A percentile compares a stretch with the other conserved stretches of the same genome.
These are phyloP conservation scores for Chlamydomonas sphaeroides DNA, from an alignment of 139 green algal genomes.

Conservation along the genomic window DNA sequence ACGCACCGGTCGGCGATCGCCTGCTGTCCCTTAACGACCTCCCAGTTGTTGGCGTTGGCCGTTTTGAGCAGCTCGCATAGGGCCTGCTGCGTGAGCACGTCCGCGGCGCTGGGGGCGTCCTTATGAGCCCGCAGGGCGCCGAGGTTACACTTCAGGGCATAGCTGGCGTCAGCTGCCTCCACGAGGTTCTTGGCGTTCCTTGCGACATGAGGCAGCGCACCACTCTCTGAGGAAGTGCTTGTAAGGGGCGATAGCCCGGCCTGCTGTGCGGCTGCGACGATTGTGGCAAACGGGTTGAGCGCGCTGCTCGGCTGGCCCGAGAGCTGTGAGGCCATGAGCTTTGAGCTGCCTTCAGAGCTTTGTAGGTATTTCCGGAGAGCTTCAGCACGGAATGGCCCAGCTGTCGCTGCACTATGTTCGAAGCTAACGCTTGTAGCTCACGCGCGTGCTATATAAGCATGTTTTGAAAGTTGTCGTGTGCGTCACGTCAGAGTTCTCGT, in stretches of 20 bases:
- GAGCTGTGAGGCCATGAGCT: too few relatives aligned
- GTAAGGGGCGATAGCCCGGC: not conserved
- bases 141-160: not conserved
- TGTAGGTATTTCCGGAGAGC: too few relatives aligned
- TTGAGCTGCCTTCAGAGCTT: too few relatives aligned
- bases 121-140: not conserved
- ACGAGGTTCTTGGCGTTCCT: not conserved
- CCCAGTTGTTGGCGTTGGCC: not conserved
- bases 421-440: too few relatives aligned
- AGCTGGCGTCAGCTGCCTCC: not conserved
- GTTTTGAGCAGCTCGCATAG: not conserved
- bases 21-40: not conserved
- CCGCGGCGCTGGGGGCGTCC: not conserved
- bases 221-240: too few relatives aligned
- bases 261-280: not conserved
- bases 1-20: slow-evolving; percentile 9
- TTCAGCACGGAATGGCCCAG: too few relatives aligned
- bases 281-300: slow-evolving; percentile 4
- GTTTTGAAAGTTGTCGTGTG: too few relatives aligned
- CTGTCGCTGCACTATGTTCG: too few relatives aligned
- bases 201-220: too few relatives aligned
- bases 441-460: too few relatives aligned
- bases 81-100: not conserved
- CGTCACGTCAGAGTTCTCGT: too few relatives aligned
- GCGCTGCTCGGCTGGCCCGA: too few relatives aligned